These are phyloP conservation scores for Boletus insuetus DNA, from an alignment of 768 basidiomycete species.

Conservation along the genomic window DNA sequence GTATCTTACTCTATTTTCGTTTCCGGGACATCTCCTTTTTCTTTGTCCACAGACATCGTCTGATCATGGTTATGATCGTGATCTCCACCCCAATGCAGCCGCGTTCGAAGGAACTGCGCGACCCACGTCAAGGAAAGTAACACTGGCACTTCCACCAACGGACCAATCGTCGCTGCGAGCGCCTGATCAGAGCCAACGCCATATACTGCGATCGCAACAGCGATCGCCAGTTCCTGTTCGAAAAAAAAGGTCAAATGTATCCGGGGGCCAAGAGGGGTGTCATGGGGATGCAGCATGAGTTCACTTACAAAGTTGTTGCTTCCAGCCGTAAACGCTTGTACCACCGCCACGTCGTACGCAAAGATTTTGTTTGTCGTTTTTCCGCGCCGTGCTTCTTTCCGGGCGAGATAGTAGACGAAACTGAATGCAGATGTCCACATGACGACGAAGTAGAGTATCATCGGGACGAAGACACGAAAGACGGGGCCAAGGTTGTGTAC, in stretches of 20 bases:
- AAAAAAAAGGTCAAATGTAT: background rate
- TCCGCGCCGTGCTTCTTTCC: conserved; percentile 26
- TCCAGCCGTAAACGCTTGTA: conserved; percentile 76
- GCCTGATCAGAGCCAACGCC: conserved; percentile 78
- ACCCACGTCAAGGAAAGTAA: conserved; percentile 67
- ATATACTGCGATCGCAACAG: conserved; percentile 74
- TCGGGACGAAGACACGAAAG: conserved; percentile 78
- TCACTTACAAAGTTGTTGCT: conserved; percentile 71
- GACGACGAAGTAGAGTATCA: conserved; percentile 73
- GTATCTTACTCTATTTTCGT: background rate
- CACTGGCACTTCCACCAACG: conserved; percentile 78
- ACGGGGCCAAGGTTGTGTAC: conserved; percentile 71
- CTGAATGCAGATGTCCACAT: conserved; percentile 70
- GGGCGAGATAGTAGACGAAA: conserved; percentile 48
- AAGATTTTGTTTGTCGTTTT: conserved; percentile 13
- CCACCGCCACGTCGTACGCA: conserved; percentile 71
- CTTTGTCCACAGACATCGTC: background rate
- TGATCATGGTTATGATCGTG: background rate
- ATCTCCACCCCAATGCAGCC: conserved; percentile 38
- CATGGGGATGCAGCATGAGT: background rate
- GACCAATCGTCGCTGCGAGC: conserved; percentile 76
- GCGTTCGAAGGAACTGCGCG: conserved; percentile 44
- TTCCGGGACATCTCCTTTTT: background rate
- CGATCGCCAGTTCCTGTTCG: conserved; percentile 74
- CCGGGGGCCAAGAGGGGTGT: background rate